A percentile compares a stretch with the other conserved stretches of the same genome.
These are phyloP conservation scores for Leucosporidium scottii DNA, from an alignment of 768 basidiomycete genomes.

Conservation along the genomic window DNA sequence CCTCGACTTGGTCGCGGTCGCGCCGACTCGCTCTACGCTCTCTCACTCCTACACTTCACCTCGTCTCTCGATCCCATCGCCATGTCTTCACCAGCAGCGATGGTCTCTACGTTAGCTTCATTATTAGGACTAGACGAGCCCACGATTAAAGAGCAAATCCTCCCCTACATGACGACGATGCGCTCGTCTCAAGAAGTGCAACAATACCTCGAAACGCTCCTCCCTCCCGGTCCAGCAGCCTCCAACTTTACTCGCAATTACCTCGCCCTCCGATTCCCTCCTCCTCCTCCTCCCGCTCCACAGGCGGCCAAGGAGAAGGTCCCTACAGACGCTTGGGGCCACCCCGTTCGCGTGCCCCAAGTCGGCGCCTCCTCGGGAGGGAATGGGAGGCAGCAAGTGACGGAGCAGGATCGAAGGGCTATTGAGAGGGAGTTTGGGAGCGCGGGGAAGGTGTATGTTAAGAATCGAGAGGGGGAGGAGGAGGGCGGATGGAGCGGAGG, in stretches of 20 bases:
- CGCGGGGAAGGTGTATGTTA: slow-evolving; percentile 9
- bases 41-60: too few relatives aligned
- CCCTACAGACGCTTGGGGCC: not conserved
- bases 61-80: too few relatives aligned
- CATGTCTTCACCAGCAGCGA: too few relatives aligned
- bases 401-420: not conserved
- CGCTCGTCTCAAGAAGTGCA: too few relatives aligned
- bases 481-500: not conserved
- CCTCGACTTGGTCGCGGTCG: too few relatives aligned
- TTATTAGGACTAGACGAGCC: too few relatives aligned
- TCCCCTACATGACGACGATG: too few relatives aligned
- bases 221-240: slow-evolving; percentile 3
- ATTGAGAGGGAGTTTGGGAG: not conserved
- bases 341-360: not conserved
- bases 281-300: not conserved
- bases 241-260: slow-evolving; percentile 4
- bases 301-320: not conserved
- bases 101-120: too few relatives aligned
- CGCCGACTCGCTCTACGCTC: too few relatives aligned
- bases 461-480: not conserved
- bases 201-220: slow-evolving; percentile 2
- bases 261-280: slow-evolving; percentile 9
- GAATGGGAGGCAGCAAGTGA: not conserved
- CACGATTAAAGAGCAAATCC: too few relatives aligned
- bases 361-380: not conserved